Evolutionary conservation across 768 basidiomycete species (phyloP), one percentile per base, ranked within the genome.

Genomic region (Royoungia palumana): DNA sequence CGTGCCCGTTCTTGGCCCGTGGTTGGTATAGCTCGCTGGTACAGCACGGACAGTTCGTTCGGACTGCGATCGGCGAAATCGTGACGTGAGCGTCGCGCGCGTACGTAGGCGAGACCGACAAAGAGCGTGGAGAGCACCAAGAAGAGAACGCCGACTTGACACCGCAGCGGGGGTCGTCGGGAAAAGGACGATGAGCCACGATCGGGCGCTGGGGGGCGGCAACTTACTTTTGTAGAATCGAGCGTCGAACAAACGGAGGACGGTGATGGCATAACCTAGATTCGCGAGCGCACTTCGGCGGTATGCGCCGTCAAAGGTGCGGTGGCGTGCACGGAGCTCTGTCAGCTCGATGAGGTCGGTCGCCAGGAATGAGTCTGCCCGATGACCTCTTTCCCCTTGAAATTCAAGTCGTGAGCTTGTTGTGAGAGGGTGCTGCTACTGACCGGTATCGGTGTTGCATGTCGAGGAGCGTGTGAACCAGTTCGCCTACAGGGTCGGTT

Each of bases 251-350:
- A 93, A 75, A 39, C 88, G 81, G 10, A 93, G 71, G 45, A 92
- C 78, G 0, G 87, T 77, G 46, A 91, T 65, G 2, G 86, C 76
- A 59, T 87, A 89, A 0, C 87, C 85, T 2, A 94, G 73, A 48
- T 81, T 80, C 13, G 81, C 81, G 9, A 93, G 72, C 0, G 89
- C 89, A 0, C 83, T 86, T 22, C 89, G 81, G 34, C 75, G 76
- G 66, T 92, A 92, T 13, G 89, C 87, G 14, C 88, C 89, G 44
- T 91, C 79, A 60, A 90, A 91, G 0, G 90, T 93, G 35, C 90
- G 76, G 55, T 88, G 82, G 24, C 89, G 76, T 1, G 90, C 90
- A 13, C 90, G 77, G 16, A 93, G 67, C 62, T 93, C 89, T 20
- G 81, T 81, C 44, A 85, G 77, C 60, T 85, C 82, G 44, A 72